phyloP scores from a whole-genome alignment of 2,329 filamentous ascomycete genomes.

The Cyphellophora attinorum region DNA sequence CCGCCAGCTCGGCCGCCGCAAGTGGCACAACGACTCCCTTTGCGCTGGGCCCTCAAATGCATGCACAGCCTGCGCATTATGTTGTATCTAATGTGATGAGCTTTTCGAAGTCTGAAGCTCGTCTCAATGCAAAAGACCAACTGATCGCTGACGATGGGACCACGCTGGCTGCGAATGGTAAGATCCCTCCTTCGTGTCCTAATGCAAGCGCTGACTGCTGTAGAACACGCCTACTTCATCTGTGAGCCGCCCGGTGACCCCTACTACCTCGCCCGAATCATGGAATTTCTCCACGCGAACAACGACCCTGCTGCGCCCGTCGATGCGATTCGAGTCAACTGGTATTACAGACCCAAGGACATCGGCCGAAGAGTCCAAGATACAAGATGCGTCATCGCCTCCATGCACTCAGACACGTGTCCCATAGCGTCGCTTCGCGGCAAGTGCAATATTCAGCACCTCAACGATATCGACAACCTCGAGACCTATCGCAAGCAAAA shows the following conservation, averaged over 20 bases:
- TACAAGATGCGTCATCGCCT: conserved; percentile 83
- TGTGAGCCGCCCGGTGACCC: conserved; percentile 96
- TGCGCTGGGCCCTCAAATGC: not conserved
- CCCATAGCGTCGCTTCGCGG: conserved; percentile 86
- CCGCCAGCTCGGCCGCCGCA: conserved; percentile 25
- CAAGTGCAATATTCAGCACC: conserved; percentile 84
- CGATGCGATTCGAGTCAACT: conserved; percentile 86
- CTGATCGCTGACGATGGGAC: conserved; percentile 88
- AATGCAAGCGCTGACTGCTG: conserved; percentile 2
- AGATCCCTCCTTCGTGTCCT: too few relatives aligned
- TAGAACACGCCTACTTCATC: conserved; percentile 86
- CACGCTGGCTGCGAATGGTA: conserved; percentile 75
- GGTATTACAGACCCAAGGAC: conserved; percentile 95
- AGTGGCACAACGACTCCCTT: conserved; percentile 12
- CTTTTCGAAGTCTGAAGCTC: conserved; percentile 63
- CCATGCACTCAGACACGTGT: conserved; percentile 97
- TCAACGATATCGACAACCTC: conserved; percentile 72
- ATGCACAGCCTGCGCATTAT: conserved; percentile 19
- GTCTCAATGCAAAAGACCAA: conserved; percentile 59
- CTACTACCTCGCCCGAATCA: conserved; percentile 94
- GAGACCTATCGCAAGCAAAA: conserved; percentile 75
- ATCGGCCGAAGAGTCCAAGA: conserved; percentile 88
- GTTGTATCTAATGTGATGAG: conserved; percentile 76
- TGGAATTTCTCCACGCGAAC: conserved; percentile 87
- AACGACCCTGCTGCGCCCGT: conserved; percentile 65